Evolutionary conservation across 2,329 filamentous ascomycete genomes (phyloP).

Genomic region (Exophiala bonariae): DNA sequence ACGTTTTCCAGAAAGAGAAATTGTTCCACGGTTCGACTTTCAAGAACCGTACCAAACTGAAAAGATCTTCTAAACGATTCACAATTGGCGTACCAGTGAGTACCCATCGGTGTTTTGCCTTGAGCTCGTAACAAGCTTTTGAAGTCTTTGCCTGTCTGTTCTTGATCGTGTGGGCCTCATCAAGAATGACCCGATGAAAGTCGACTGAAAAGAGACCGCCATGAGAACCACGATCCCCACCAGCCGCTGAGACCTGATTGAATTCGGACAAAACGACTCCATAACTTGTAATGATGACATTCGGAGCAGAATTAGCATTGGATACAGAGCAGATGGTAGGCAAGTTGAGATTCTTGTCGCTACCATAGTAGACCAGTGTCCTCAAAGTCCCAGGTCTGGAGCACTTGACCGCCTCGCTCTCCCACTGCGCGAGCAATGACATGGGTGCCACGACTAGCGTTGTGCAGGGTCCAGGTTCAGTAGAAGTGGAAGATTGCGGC

Average conservation of each 20-base stretch:
- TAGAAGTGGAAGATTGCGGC: conserved; percentile 54
- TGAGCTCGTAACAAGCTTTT: conserved; percentile 88
- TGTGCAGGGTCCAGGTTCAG: conserved; percentile 76
- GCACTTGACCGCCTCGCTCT: conserved; percentile 89
- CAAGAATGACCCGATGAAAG: conserved; percentile 92
- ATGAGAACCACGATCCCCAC: conserved; percentile 64
- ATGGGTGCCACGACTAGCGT: conserved; percentile 96
- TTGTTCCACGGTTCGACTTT: conserved; percentile 97
- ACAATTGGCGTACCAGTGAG: conserved; percentile 96
- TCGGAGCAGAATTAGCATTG: conserved; percentile 75
- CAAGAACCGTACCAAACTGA: conserved; percentile 87
- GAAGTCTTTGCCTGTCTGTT: conserved; percentile 87
- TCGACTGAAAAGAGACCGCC: conserved; percentile 85
- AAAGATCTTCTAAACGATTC: conserved; percentile 91
- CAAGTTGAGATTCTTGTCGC: conserved; percentile 77
- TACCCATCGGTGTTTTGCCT: conserved; percentile 84
- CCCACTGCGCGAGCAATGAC: conserved; percentile 95
- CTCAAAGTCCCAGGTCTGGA: conserved; percentile 81
- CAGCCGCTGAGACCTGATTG: conserved; percentile 67
- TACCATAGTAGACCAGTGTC: conserved; percentile 87
- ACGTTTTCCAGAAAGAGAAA: conserved; percentile 98
- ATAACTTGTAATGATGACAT: conserved; percentile 93
- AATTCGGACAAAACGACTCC: conserved; percentile 90
- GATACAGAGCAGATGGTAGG: conserved; percentile 73
- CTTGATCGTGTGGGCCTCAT: conserved; percentile 95